Evolutionary conservation across 192 early-diverging fungal species (phyloP).

Genomic region (Gonapodya sp.): DNA sequence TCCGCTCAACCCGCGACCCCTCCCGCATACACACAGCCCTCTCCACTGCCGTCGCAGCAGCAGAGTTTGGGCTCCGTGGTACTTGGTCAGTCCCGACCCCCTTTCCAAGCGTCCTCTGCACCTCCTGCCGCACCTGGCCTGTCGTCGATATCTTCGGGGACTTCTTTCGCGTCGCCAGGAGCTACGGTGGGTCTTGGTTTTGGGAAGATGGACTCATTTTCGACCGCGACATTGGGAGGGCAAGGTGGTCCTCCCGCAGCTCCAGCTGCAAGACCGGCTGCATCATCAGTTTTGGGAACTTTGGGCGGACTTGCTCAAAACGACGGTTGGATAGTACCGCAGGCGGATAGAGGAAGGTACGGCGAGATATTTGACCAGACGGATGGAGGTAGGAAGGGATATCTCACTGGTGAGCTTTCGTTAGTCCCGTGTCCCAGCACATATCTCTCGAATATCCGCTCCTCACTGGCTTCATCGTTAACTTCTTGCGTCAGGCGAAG

Average conservation of each 20-base stretch:
- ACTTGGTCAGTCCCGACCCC: too few species aligned
- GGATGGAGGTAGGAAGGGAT: neutral
- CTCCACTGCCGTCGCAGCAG: neutral
- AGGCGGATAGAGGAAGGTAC: neutral
- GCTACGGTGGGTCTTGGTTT: neutral
- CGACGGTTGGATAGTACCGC: neutral
- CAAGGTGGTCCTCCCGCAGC: too few species aligned
- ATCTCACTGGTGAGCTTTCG: neutral
- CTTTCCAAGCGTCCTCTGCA: too few species aligned
- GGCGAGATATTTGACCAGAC: constrained; percentile 2
- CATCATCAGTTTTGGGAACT: too few species aligned
- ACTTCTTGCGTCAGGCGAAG: neutral
- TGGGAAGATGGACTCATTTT: too few species aligned
- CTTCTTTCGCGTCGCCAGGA: neutral
- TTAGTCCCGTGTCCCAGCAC: neutral
- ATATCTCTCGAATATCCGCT: neutral
- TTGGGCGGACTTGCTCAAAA: neutral
- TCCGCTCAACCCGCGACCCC: neutral
- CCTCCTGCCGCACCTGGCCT: too few species aligned
- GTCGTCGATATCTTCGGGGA: too few species aligned
- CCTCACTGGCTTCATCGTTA: neutral
- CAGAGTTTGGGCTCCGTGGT: too few species aligned
- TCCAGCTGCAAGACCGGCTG: too few species aligned
- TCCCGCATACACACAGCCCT: neutral
- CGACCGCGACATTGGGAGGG: too few species aligned